A percentile compares a stretch with the other conserved stretches of the same genome.
phyloP scores from a whole-genome alignment of 768 basidiomycete species.

The Tricholoma furcatifolium region DNA sequence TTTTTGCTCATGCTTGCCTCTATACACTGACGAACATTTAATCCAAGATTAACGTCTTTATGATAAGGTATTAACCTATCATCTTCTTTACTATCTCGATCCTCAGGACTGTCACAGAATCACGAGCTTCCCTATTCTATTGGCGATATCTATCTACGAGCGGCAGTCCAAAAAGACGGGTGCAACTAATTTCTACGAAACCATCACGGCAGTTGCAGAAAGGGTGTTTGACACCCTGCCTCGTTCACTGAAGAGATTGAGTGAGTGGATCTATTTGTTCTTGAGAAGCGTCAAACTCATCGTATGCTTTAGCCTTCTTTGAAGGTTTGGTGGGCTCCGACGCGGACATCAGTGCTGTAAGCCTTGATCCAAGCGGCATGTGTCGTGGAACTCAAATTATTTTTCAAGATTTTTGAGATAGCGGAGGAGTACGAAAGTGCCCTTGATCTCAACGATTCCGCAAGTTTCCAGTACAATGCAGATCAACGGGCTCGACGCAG shows the following conservation, averaged over 20 bases:
- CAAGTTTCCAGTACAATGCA: slow-evolving; percentile 16
- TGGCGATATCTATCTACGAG: slow-evolving; percentile 83
- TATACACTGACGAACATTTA: slow-evolving; percentile 9
- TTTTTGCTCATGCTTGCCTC: slow-evolving; percentile 5
- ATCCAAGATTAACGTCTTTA: slow-evolving; percentile 76
- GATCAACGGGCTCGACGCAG: slow-evolving; percentile 21
- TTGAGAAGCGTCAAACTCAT: neutral
- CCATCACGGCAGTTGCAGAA: slow-evolving; percentile 64
- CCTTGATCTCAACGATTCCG: slow-evolving; percentile 46
- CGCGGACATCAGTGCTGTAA: slow-evolving; percentile 72
- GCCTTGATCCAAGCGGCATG: slow-evolving; percentile 19
- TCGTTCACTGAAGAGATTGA: slow-evolving; percentile 66
- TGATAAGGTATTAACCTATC: slow-evolving; percentile 61
- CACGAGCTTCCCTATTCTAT: slow-evolving; percentile 82
- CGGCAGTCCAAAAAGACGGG: slow-evolving; percentile 73
- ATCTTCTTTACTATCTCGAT: neutral
- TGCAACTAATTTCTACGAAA: slow-evolving; percentile 70
- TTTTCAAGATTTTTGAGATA: slow-evolving; percentile 70
- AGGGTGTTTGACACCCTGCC: slow-evolving; percentile 74
- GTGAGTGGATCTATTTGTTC: slow-evolving; percentile 41
- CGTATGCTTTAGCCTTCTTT: slow-evolving; percentile 57
- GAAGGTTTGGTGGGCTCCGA: slow-evolving; percentile 75
- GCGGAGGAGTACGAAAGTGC: slow-evolving; percentile 67
- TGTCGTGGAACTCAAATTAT: neutral
- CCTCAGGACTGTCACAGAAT: slow-evolving; percentile 36